These are phyloP conservation scores for Desmodesmus armatus DNA, from an alignment of 139 green algal genomes.

Conservation along the genomic window DNA sequence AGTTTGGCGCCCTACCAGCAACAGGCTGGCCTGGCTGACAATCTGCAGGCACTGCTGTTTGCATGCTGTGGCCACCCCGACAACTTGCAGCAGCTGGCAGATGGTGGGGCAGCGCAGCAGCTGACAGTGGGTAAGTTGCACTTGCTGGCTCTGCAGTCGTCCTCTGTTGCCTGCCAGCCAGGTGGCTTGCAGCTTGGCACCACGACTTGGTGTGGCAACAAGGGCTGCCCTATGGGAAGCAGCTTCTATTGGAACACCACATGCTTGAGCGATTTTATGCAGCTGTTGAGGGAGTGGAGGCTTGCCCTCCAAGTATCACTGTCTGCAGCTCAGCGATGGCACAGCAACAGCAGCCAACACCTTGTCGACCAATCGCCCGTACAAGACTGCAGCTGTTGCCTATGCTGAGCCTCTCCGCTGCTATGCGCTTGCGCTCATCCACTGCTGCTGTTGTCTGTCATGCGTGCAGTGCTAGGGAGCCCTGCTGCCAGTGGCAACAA, in stretches of 20 bases:
- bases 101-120: not conserved
- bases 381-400: no score
- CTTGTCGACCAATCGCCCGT: no score
- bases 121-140: not conserved
- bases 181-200: not conserved
- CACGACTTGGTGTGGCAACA: not conserved
- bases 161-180: no score
- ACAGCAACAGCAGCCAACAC: not conserved
- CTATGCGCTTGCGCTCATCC: no score
- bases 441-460: no score
- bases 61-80: not conserved
- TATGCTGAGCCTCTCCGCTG: no score
- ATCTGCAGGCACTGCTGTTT: slow-evolving; percentile 23
- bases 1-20: not conserved
- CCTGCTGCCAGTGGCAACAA: not conserved
- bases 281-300: not conserved
- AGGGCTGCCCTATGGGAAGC: no score
- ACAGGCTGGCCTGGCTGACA: not conserved
- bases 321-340: not conserved
- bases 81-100: not conserved
- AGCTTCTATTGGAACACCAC: not conserved
- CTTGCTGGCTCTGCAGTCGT: not conserved
- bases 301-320: not conserved
- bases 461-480: not conserved
- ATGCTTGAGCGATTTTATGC: not conserved